Conservation (phyloP, 495 filamentous ascomycete species). For the Penicillium daleae region DNA sequence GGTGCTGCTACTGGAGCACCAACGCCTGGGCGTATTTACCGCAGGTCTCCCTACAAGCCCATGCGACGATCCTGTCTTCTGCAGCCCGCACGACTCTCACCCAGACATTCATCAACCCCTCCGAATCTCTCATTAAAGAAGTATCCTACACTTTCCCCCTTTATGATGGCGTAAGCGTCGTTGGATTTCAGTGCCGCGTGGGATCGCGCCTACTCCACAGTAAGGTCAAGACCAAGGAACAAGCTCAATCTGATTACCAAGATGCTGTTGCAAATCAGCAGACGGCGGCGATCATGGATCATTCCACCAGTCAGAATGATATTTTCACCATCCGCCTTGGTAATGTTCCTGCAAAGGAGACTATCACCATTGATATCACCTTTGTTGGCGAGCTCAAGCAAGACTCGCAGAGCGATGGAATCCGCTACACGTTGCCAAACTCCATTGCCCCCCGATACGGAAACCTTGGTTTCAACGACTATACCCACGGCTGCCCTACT, state of each 20-base stretch:
- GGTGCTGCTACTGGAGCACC: background rate
- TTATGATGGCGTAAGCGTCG: constrained; percentile 27
- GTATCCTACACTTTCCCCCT: constrained; percentile 23
- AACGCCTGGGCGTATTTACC: constrained; percentile 10
- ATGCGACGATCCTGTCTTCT: constrained; percentile 23
- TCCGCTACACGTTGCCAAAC: constrained; percentile 21
- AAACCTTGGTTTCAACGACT: background rate
- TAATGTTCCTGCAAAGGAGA: constrained; percentile 21
- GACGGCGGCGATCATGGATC: constrained; percentile 24
- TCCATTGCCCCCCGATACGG: constrained; percentile 26
- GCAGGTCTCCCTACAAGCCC: constrained; percentile 22
- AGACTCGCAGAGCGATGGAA: constrained; percentile 21
- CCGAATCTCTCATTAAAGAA: constrained; percentile 8
- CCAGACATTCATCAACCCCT: constrained; percentile 23
- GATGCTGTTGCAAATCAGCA: constrained; percentile 9
- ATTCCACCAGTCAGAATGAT: constrained; percentile 10
- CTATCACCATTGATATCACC: constrained; percentile 21
- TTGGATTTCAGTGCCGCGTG: constrained; percentile 20
- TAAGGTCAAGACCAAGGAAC: constrained; percentile 24
- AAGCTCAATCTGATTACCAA: constrained; percentile 22
- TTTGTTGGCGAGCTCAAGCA: constrained; percentile 25
- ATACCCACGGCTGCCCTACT: background rate
- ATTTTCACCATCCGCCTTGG: constrained; percentile 23
- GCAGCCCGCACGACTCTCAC: constrained; percentile 21
- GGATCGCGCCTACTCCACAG: constrained; percentile 19